phyloP scores from a whole-genome alignment of 441 rosid species.

The Erodium chrysanthum region DNA sequence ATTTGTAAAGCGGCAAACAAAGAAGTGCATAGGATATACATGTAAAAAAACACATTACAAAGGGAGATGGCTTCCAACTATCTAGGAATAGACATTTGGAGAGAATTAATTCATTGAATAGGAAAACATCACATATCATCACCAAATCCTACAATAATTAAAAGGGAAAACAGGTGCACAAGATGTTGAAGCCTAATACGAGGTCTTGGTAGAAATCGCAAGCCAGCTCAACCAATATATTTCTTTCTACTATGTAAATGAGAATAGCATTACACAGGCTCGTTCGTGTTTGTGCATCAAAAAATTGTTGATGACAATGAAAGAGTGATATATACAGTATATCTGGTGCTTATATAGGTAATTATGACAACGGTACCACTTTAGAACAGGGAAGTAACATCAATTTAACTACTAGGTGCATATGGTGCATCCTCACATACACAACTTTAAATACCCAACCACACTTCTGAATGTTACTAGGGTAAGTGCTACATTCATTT shows the following conservation, averaged over 20 bases:
- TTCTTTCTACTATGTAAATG: too few relatives aligned
- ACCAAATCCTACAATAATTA: not conserved
- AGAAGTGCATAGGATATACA: not conserved
- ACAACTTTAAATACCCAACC: not conserved
- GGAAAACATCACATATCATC: not conserved
- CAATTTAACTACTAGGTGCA: not conserved
- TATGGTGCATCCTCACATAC: not conserved
- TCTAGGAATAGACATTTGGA: constrained; percentile 1
- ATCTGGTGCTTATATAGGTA: too few relatives aligned
- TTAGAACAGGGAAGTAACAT: too few relatives aligned
- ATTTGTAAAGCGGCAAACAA: not conserved
- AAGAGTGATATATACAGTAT: too few relatives aligned
- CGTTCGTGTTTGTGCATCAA: too few relatives aligned
- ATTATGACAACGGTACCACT: too few relatives aligned
- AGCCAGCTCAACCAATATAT: too few relatives aligned
- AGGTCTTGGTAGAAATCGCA: too few relatives aligned
- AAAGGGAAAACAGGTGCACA: not conserved
- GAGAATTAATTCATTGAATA: not conserved
- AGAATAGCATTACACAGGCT: too few relatives aligned
- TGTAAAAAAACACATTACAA: not conserved
- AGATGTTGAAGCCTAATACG: too few relatives aligned
- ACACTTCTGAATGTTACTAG: not conserved
- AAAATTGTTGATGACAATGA: too few relatives aligned
- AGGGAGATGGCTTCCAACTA: not conserved
- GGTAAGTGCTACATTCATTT: not conserved